Evolutionary conservation across 305 asterid genomes (phyloP).

Genomic region (Fraxinus paxiana): DNA sequence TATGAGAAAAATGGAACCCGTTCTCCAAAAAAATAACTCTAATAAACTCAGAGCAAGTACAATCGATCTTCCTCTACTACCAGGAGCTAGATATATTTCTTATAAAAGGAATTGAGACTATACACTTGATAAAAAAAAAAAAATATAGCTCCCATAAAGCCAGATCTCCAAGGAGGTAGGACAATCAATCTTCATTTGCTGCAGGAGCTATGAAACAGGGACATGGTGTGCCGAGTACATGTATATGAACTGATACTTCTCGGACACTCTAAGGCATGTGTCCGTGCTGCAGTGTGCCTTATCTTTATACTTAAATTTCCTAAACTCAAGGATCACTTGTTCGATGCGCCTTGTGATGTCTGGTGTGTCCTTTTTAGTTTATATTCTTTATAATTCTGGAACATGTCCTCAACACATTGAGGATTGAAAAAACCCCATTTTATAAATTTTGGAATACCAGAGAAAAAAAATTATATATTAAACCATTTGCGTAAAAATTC

Average conservation of each 20-base stretch:
- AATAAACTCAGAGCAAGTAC: background rate
- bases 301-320: background rate
- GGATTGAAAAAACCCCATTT: background rate
- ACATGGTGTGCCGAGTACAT: background rate
- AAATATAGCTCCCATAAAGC: background rate
- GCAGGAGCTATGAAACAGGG: background rate
- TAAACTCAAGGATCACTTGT: background rate
- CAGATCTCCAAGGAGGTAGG: background rate
- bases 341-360: background rate
- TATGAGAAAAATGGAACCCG: background rate
- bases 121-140: background rate
- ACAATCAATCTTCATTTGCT: background rate
- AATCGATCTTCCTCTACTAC: background rate
- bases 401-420: background rate
- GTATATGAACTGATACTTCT: background rate
- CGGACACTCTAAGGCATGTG: background rate
- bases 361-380: background rate
- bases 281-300: background rate
- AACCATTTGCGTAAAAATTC: background rate
- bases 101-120: background rate
- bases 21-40: background rate
- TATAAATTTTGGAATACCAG: background rate
- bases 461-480: background rate
- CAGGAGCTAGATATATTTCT: background rate
- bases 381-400: background rate